phyloP scores from a whole-genome alignment of 257 asterid genomes.

The Anisodus acutangulus region DNA sequence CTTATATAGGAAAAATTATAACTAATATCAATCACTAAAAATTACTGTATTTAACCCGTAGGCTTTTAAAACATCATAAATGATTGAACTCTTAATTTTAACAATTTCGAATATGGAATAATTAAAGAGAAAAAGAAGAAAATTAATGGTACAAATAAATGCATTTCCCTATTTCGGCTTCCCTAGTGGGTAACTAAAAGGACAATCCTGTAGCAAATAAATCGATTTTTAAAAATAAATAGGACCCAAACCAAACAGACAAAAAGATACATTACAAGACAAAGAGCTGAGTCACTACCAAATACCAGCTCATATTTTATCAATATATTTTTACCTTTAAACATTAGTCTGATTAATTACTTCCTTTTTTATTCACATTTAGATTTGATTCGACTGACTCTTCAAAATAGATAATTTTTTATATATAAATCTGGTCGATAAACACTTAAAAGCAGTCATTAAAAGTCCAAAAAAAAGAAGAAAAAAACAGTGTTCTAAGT shows the following conservation, averaged over 20 bases:
- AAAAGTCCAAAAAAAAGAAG: not conserved
- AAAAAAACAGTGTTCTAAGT: not conserved
- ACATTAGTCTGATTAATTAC: not conserved
- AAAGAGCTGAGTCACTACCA: conserved; percentile 18
- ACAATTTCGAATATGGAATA: not conserved
- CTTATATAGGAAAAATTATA: too few relatives aligned
- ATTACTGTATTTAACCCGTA: too few relatives aligned
- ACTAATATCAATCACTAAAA: too few relatives aligned
- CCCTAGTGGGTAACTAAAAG: not conserved
- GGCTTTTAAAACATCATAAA: too few relatives aligned
- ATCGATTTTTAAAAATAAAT: not conserved
- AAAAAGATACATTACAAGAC: not conserved
- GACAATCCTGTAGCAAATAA: not conserved
- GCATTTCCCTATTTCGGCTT: not conserved
- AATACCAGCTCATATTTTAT: not conserved
- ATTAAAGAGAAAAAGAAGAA: too few relatives aligned
- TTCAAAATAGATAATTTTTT: not conserved
- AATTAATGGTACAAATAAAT: not conserved
- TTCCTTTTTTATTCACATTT: not conserved
- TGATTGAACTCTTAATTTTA: too few relatives aligned
- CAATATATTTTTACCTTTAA: not conserved
- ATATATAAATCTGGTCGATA: not conserved
- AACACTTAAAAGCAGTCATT: conserved; percentile 9
- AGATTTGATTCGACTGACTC: conserved; percentile 2
- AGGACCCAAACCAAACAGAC: not conserved